Base-by-base conservation (phyloP, 139 green algal genomes). In the Chlamydomonas eustigma region DNA sequence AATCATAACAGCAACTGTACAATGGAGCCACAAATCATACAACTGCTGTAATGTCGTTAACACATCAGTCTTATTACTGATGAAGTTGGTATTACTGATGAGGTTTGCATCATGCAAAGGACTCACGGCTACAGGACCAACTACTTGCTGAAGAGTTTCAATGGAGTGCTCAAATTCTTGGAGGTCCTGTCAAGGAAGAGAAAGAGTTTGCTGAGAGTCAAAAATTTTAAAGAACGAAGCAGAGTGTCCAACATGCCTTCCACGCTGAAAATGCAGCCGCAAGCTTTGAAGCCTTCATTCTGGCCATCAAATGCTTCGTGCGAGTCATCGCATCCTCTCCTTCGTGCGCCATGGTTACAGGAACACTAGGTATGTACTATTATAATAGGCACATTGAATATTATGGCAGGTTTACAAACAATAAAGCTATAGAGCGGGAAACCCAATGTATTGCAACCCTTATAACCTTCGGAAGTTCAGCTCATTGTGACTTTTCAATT, bases 41-140 rank as follows among this genome's bases (percentile, higher is more conserved):
- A 69, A 69, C 58, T 32, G 58, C 58, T 32, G 58, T n/a, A 36
- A 69, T 69, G 5, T 8, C 58, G 31, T 69, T 69, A 37, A 58
- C 44, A 58, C 44, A 58, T 58, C 18, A 18, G 12, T 58, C 44
- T 18, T 58, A 18, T 18, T 58, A 58, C 44, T 58, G 44, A 12
- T 58, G 12, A 12, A 58, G 44, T 12, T 58, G 44, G 12, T 58
- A 18, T 18, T 58, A 58, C 44, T 58, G 44, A 12, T 58, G 18
- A 28, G 12, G 44, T 18, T 58, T 12, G 44, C 18, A 28, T 12
- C 44, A 58, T 58, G 44, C 44, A 58, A 58, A 58, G 44, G 12
- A 28, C 44, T 58, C 44, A 58, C 44, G 12, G 44, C 12, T 12
- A 58, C 18, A 58, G 44, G 44, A 12, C 44, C 44, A 28, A 18